Base-by-base conservation (phyloP, 2,329 filamentous ascomycete genomes). In the Pseudocercospora pini-densiflorae region DNA sequence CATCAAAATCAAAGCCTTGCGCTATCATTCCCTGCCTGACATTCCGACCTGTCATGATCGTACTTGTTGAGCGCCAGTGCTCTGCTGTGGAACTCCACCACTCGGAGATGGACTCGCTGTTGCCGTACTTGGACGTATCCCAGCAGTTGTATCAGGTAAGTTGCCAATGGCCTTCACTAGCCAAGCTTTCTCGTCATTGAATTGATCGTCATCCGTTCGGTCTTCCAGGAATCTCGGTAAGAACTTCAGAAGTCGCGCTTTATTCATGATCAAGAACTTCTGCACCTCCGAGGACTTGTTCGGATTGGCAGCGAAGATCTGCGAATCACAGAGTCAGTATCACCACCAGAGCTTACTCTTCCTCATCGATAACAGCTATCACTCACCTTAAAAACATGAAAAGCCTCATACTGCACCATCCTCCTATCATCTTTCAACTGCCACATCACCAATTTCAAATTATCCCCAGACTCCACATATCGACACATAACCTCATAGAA, bases 401-500 rank as follows among this genome's bases (percentile, higher is more conserved):
- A 99, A 7, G 94, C 95, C 79, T 99, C 95, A 78, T 99, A 99
- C 80, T 98, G 95, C 68, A 99, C 95, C 94, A 99, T 99, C 80
- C 97, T 95, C 73, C 94, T 89, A 79, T 98, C 94, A 79, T 98
- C 95, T 72, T 93, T 90, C 68, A 99, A 84, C 66, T 99, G 85
- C 79, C 97, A 98, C 95, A 99, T 99, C 82, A 94, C 95, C 70
- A 98, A 91, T 82, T 99, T 99, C 73, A 99, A 87, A 77, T 99
- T 94, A 77, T 98, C 94, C 67, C 94, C 94, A 58, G 91, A 90
- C 78, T 97, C 94, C 65, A 99, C 95, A 77, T 98, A 99, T 69
- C 91, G 89, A 64, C 94, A 98, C 95, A 99, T 99, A 77, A 98
- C 93, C 77, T 90, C 93, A 83, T 99, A 99, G 81, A 99, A 98